Base-by-base conservation (phyloP, 805 yeast genomes). In the Saccharomycopsis synnaedendra region DNA sequence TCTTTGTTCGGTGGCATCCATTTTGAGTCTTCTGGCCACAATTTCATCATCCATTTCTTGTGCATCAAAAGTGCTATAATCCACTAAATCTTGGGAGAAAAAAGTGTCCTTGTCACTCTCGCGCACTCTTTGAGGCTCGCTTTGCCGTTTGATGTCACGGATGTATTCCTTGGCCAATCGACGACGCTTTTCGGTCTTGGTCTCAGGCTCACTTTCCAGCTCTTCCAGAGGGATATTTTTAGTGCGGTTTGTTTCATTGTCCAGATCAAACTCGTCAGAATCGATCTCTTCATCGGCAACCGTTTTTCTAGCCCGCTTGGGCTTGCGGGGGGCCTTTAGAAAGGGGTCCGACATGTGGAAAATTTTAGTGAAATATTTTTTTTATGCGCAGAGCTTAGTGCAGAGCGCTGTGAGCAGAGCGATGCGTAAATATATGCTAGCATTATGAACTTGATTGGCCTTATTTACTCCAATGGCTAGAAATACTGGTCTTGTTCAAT, bases 141-240 rank as follows among this genome's bases (percentile, higher is more conserved):
- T 56, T 34, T 50, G 55, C 42, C 51, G 58, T 5, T 43, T 35
- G 58, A 93, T 66, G 58, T 83, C 84, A 42, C 82, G 88, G 53
- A 93, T 68, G 63, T 93, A 93, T 64, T 89, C 93, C 64, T 88
- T 88, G 11, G 97, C 97, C 51, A 93, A 71, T 59, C 97, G 72
- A 65, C 98, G 77, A 64, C 98, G 78, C 64, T 86, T 88, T 59
- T 93, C 98, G 0, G 96, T 94, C 5, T 89, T 94, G 43, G 78
- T 76, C 64, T 90, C 97, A 10, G 69, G 77, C 54, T 79, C 77
- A 56, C 82, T 94, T 55, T 81, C 93, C 33, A 82, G 90, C n/a
- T 66, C 69, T 32, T 53, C 56, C 1, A 62, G 58, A 8, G 62
- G 71, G 43, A 66, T 68, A 9, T 68, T 71, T 37, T 68, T 70